These are phyloP conservation scores for Amaranthus tricolor DNA, from an alignment of 179 eudicot species.

Conservation along the genomic window DNA sequence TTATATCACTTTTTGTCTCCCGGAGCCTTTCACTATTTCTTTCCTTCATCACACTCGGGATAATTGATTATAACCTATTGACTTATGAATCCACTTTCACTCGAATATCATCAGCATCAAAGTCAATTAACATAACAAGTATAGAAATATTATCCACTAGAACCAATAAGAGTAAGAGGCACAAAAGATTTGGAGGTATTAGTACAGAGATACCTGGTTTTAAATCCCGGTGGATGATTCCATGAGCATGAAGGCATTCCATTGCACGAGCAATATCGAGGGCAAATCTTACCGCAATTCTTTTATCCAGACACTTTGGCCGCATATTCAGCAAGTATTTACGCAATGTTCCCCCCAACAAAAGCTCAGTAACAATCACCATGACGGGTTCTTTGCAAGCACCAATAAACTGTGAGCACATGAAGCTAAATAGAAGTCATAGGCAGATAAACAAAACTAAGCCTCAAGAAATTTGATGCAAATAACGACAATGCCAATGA, in stretches of 20 bases:
- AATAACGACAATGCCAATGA: constrained; percentile 6
- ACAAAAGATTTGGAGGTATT: not conserved
- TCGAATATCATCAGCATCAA: not conserved
- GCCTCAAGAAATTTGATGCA: not conserved
- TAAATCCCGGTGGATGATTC: constrained; percentile 94
- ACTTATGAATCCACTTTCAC: not conserved
- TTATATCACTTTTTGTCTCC: no score
- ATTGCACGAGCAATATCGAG: constrained; percentile 91
- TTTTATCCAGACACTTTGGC: constrained; percentile 66
- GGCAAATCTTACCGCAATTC: constrained; percentile 75
- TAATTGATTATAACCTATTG: no score
- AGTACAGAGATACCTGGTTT: constrained; percentile 68
- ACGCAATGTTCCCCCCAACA: constrained; percentile 80
- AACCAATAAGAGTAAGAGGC: constrained; percentile 1
- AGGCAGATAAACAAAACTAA: constrained; percentile 10
- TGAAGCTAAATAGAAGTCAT: constrained; percentile 24
- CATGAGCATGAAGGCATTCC: constrained; percentile 92
- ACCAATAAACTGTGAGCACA: constrained; percentile 69
- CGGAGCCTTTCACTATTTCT: no score
- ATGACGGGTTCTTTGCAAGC: constrained; percentile 92
- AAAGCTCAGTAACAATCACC: constrained; percentile 91
- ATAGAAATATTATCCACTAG: not conserved
- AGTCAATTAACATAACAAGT: not conserved
- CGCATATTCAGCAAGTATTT: constrained; percentile 70
- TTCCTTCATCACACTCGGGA: not conserved